A percentile compares a stretch with the other conserved stretches of the same genome.
Conservation (phyloP, 345 rosid genomes). For the Conringia planisiliqua region DNA sequence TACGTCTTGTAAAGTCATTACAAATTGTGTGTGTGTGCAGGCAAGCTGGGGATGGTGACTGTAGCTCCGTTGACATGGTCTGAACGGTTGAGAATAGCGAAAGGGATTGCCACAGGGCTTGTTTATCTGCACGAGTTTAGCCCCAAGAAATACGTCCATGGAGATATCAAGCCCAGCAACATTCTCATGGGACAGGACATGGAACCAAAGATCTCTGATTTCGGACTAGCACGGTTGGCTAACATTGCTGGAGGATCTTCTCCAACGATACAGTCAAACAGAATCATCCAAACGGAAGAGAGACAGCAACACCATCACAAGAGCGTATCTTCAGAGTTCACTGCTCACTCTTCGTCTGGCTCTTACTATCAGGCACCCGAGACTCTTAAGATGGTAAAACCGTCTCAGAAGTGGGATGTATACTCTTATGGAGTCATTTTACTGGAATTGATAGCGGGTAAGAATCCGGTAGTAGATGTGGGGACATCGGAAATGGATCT, state of each 20-base stretch:
- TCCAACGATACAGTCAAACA: conserved; percentile 62
- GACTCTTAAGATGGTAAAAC: conserved; percentile 74
- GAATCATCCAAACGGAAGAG: conserved; percentile 55
- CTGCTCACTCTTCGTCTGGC: conserved; percentile 45
- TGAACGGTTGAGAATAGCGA: conserved; percentile 60
- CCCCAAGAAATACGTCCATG: conserved; percentile 91
- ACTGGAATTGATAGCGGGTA: conserved; percentile 79
- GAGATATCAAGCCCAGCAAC: conserved; percentile 85
- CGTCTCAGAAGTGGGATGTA: conserved; percentile 97
- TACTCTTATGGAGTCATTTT: conserved; percentile 86
- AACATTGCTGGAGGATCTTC: conserved; percentile 88
- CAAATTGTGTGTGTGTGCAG: conserved; percentile 35
- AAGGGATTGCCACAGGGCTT: conserved; percentile 77
- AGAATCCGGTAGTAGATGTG: conserved; percentile 48
- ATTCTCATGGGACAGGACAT: conserved; percentile 73
- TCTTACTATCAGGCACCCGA: conserved; percentile 89
- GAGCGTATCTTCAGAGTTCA: conserved; percentile 57
- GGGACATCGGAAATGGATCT: conserved; percentile 69
- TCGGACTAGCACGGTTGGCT: conserved; percentile 89
- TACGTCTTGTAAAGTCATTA: background rate
- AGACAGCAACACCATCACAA: conserved; percentile 50
- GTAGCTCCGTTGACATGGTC: conserved; percentile 70
- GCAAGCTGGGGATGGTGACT: conserved; percentile 69
- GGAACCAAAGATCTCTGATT: conserved; percentile 82
- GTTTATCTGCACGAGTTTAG: conserved; percentile 85